These are phyloP conservation scores for Puccinia coronata DNA, from an alignment of 1,284 basidiomycete genomes.

Conservation along the genomic window DNA sequence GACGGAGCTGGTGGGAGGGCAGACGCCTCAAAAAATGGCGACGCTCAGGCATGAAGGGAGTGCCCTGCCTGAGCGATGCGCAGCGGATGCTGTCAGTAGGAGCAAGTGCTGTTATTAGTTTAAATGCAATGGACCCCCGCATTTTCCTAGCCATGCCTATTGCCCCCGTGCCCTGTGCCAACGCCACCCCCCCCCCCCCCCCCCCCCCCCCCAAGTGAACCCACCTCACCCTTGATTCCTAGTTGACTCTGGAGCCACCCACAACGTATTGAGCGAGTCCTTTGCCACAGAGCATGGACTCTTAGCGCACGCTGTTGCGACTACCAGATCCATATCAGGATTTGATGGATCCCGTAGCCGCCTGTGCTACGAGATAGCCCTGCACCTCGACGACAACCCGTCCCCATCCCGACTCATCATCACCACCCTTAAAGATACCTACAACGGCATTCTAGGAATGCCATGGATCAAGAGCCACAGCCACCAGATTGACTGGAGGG, in stretches of 20 bases:
- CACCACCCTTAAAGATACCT: not conserved
- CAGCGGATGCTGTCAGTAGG: not conserved
- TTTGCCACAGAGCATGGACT: not conserved
- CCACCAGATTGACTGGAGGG: too few relatives aligned
- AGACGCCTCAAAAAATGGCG: not conserved
- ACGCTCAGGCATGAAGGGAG: constrained; percentile 7
- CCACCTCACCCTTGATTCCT: not conserved
- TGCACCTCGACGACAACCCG: not conserved
- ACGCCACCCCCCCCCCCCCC: not conserved
- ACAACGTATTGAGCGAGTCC: not conserved
- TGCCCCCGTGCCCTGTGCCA: not conserved
- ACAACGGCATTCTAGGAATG: not conserved
- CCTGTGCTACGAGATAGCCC: too few relatives aligned
- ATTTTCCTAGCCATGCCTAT: not conserved
- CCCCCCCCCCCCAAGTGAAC: not conserved
- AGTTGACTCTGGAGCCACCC: not conserved
- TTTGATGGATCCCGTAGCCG: too few relatives aligned
- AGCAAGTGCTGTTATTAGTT: not conserved
- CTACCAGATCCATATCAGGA: too few relatives aligned
- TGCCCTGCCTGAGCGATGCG: not conserved
- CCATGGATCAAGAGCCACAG: not conserved
- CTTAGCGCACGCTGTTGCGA: not conserved
- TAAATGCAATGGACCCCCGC: too few relatives aligned
- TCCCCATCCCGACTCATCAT: not conserved
- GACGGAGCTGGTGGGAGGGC: not conserved